Evolutionary conservation across 2,329 filamentous ascomycete species (phyloP), one percentile per base, ranked within the genome.

Genomic region (Tolypocladium tundrense): DNA sequence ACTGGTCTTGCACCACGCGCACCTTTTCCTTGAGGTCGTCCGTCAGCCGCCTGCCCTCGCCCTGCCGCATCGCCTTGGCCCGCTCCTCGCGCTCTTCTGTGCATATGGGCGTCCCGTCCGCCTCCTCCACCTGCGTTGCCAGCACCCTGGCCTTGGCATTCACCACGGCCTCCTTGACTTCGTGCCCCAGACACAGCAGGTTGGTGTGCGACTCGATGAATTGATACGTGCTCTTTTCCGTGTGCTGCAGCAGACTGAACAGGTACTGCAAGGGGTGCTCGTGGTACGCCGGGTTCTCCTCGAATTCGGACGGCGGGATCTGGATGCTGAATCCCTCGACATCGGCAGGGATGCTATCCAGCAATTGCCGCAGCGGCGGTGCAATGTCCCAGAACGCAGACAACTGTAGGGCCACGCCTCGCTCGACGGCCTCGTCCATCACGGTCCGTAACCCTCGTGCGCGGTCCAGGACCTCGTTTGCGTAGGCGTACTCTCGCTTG

Each of bases 331-430:
- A 91, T 7, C 72, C 74, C 10, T 73, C 70, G 13, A 85, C 72
- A 50, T 79, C 73, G 1, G 73, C 69, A 0, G 91, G 92, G 27
- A 97, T 86, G 66, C 88, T 88, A 60, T 96, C 89, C 13, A 96
- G 81, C 53, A 97, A 78, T 19, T 86, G 81, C 33, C 88, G 80
- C 0, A 99, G 80, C 4, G 87, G 85, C 3, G 94, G 94, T 1
- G 92, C 93, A 66, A 97, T 96, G 68, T 99, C 94, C 94, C 94
- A 99, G 71, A 97, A 99, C 0, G 93, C 92, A 11, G 88, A 92
- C 2, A 97, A 81, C 73, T 97, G 94, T 57, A 91, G 84, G 69
- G 97, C 91, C 13, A 97, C 91, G 19, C 93, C 94, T 11, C 90
- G 86, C 24, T 86, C 85, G 27, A 96, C 92, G 57, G 94, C 94